phyloP scores from a whole-genome alignment of 805 yeast species.

The Cyberlindnera mrakii region DNA sequence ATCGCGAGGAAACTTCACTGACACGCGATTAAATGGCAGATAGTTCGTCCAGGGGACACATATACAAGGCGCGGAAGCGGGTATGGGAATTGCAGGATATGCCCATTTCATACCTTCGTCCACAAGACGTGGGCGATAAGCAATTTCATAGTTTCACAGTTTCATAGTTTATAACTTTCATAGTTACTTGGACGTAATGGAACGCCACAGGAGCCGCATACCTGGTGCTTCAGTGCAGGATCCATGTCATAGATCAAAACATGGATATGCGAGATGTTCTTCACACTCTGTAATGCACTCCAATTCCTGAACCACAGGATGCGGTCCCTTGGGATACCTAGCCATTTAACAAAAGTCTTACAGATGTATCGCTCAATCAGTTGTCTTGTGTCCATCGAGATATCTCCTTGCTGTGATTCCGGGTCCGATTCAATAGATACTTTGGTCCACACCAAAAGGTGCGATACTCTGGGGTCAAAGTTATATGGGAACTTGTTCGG shows the following conservation, averaged over 20 bases:
- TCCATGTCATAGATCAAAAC: constrained; percentile 37
- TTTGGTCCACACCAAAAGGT: constrained; percentile 66
- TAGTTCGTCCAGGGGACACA: too few species aligned
- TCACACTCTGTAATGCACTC: constrained; percentile 62
- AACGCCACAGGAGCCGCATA: constrained; percentile 10
- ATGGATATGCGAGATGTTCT: constrained; percentile 62
- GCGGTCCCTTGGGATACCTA: constrained; percentile 30
- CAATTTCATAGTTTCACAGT: too few species aligned
- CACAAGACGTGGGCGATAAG: too few species aligned
- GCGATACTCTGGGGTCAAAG: constrained; percentile 44
- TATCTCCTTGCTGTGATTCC: constrained; percentile 44
- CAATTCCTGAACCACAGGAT: constrained; percentile 65
- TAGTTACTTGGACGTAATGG: not conserved
- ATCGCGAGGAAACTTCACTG: too few species aligned
- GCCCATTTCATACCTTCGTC: too few species aligned
- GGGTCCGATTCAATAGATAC: constrained; percentile 36
- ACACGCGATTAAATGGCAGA: too few species aligned
- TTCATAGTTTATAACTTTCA: too few species aligned
- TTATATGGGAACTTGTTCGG: constrained; percentile 63
- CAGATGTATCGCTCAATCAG: constrained; percentile 45
- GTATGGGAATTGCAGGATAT: too few species aligned
- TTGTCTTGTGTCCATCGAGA: constrained; percentile 29
- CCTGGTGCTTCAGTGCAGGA: not conserved
- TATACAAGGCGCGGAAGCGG: too few species aligned
- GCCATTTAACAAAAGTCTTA: constrained; percentile 32